phyloP scores from a whole-genome alignment of 1,284 basidiomycete genomes.

The Malassezia brasiliensis region DNA sequence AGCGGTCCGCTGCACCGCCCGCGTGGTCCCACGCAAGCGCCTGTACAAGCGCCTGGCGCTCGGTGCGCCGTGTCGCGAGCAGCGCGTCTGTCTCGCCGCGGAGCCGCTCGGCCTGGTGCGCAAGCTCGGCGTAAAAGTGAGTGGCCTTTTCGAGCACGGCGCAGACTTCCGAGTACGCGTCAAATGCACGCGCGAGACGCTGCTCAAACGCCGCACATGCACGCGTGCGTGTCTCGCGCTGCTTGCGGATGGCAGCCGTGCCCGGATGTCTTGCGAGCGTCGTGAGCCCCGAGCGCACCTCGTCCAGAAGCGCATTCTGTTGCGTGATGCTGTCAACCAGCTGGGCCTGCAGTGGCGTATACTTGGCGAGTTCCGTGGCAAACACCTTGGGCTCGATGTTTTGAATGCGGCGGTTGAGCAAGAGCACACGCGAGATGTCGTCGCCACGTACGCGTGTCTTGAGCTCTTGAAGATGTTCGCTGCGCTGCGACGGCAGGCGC shows the following conservation, averaged over 20 bases:
- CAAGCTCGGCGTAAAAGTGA: conserved; percentile 77
- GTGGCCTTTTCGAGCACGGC: conserved; percentile 77
- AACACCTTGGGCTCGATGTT: conserved; percentile 79
- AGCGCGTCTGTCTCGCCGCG: background rate
- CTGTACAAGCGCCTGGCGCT: background rate
- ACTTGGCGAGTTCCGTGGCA: conserved; percentile 87
- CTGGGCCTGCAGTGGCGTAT: conserved; percentile 67
- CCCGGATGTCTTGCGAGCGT: conserved; percentile 6
- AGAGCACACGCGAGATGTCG: conserved; percentile 86
- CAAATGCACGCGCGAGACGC: conserved; percentile 64
- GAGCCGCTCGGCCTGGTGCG: conserved; percentile 20
- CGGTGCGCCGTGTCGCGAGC: conserved; percentile 10
- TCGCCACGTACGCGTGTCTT: conserved; percentile 95
- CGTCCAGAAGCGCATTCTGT: conserved; percentile 21
- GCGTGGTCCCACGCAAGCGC: background rate
- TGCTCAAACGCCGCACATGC: conserved; percentile 64
- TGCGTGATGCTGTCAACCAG: conserved; percentile 49
- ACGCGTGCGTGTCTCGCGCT: conserved; percentile 66
- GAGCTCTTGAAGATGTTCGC: conserved; percentile 77
- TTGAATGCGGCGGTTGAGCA: conserved; percentile 77
- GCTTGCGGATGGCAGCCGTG: conserved; percentile 32
- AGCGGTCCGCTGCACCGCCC: background rate
- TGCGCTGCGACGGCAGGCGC: conserved; percentile 57
- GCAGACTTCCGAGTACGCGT: conserved; percentile 73
- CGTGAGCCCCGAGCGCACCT: conserved; percentile 16